These are phyloP conservation scores for Pleurozium schreberi DNA, from an alignment of 225 moss, liverwort and hornwort species.

Conservation along the genomic window DNA sequence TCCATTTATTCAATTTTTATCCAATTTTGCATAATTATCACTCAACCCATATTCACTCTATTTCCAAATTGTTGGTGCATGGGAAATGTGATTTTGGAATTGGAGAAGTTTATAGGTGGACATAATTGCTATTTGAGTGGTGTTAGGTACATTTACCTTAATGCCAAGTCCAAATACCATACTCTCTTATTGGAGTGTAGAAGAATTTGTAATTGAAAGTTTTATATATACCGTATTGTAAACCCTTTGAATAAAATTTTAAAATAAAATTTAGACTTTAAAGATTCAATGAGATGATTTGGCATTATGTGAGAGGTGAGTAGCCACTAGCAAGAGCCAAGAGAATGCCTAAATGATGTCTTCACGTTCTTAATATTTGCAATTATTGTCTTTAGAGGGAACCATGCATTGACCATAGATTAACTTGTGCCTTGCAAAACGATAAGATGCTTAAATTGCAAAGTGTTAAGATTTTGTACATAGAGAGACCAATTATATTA, in stretches of 20 bases:
- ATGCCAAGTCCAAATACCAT: background rate
- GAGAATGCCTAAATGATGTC: background rate
- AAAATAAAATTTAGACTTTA: background rate
- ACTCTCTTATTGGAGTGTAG: background rate
- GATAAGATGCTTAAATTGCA: rapidly evolving
- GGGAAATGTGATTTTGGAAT: background rate
- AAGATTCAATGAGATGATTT: background rate
- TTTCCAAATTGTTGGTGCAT: background rate
- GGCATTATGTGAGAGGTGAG: background rate
- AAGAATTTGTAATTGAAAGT: background rate
- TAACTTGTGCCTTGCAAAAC: background rate
- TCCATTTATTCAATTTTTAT: background rate
- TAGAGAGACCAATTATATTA: background rate
- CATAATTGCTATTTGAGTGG: rapidly evolving
- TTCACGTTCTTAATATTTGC: background rate
- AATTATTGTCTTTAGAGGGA: background rate
- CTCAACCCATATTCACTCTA: background rate
- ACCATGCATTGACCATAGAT: background rate
- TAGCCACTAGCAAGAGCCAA: background rate
- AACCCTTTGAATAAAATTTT: background rate
- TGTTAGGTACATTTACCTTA: background rate
- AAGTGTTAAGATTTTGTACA: background rate
- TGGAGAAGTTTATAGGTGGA: background rate
- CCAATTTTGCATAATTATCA: background rate
- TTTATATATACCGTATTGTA: rapidly evolving